A percentile compares a stretch with the other conserved stretches of the same genome.
These are phyloP conservation scores for Eucalyptus decipiens DNA, from an alignment of 345 rosid species.

Conservation along the genomic window DNA sequence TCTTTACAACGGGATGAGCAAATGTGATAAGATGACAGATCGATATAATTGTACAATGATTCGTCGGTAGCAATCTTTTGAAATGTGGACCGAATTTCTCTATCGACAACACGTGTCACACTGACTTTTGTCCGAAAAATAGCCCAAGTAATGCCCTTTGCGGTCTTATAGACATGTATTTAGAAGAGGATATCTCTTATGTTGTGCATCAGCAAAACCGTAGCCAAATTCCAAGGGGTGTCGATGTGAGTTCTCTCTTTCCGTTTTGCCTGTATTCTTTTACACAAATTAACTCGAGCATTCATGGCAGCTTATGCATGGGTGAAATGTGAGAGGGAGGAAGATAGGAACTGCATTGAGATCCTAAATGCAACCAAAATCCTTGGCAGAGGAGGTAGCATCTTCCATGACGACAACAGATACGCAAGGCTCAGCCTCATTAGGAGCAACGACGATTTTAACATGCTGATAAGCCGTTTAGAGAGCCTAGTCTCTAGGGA, in stretches of 20 bases:
- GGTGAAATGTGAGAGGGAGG: conserved; percentile 48
- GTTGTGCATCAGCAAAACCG: background rate
- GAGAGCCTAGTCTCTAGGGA: conserved; percentile 5
- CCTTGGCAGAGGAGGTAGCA: conserved; percentile 23
- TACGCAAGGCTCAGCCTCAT: conserved; percentile 48
- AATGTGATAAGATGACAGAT: background rate
- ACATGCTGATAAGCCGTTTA: conserved; percentile 15
- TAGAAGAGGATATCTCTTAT: background rate
- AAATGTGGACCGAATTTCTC: background rate
- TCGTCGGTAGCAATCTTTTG: background rate
- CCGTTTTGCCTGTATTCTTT: background rate
- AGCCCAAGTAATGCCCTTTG: background rate
- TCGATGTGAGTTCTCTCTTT: background rate
- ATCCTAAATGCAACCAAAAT: conserved; percentile 5
- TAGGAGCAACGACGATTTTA: conserved; percentile 41
- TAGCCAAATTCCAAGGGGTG: background rate
- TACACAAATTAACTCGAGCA: background rate
- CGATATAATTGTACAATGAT: background rate
- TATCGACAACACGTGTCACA: background rate
- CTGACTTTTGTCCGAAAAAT: background rate
- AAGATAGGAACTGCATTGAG: conserved; percentile 22
- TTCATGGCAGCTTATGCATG: conserved; percentile 48
- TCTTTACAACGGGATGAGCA: background rate
- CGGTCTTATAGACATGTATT: background rate
- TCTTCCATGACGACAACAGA: conserved; percentile 12